Evolutionary conservation across 805 yeast genomes (phyloP).

Genomic region (Kurtzmaniella fragi): DNA sequence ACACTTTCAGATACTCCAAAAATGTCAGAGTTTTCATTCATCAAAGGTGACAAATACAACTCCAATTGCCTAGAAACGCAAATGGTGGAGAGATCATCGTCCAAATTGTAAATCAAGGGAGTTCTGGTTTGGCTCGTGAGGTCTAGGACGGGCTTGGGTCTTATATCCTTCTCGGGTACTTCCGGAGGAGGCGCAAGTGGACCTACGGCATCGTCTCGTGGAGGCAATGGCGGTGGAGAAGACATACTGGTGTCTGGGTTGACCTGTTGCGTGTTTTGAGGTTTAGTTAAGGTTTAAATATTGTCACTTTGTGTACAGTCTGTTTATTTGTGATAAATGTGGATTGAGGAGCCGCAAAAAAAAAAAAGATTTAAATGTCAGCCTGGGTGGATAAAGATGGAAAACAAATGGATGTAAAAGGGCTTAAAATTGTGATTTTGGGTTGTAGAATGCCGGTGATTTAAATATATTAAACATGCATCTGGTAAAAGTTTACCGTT

Average conservation of each 20-base stretch:
- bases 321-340: no score
- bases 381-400: no score
- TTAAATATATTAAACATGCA: no score
- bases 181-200: background rate
- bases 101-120: slow-evolving; percentile 9
- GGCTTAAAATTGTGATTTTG: no score
- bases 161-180: background rate
- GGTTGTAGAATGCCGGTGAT: no score
- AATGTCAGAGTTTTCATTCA: slow-evolving; percentile 24
- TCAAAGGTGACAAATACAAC: slow-evolving; percentile 16
- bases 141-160: background rate
- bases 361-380: no score
- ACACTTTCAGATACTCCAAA: slow-evolving; percentile 8
- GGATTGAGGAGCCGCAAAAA: no score
- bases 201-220: background rate
- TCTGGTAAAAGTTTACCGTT: no score
- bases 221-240: slow-evolving; percentile 4
- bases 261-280: background rate
- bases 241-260: background rate
- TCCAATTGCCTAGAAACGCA: slow-evolving; percentile 21
- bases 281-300: no score
- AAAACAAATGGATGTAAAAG: no score
- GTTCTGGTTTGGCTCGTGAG: background rate
- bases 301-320: no score
- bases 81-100: slow-evolving; percentile 17